phyloP scores from a whole-genome alignment of 176 grass and related monocot species.

The Rhipidocladum racemiflorum region DNA sequence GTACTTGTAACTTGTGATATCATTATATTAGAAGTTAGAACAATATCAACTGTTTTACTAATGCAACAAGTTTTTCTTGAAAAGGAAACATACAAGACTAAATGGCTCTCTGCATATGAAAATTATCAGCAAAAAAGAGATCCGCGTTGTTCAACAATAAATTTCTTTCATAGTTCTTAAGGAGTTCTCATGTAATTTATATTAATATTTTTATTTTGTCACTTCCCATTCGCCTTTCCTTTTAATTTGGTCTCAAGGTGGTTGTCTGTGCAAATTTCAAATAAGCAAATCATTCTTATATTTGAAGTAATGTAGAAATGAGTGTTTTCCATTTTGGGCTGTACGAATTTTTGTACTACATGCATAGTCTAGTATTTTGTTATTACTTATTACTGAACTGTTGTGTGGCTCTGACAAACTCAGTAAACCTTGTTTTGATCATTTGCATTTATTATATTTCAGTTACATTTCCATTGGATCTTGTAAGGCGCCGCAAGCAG shows the following conservation, averaged over 20 bases:
- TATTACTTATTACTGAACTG: not conserved
- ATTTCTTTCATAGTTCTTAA: not conserved
- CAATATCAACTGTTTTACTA: not conserved
- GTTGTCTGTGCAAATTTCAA: not conserved
- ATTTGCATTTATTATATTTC: constrained; percentile 19
- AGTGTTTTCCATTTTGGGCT: not conserved
- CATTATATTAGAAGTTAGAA: not conserved
- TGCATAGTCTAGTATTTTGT: not conserved
- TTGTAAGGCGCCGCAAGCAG: constrained; percentile 86
- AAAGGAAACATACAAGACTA: not conserved
- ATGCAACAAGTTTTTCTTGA: not conserved
- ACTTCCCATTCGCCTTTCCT: not conserved
- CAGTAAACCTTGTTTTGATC: constrained; percentile 3
- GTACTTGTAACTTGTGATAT: not conserved
- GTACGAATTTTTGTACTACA: not conserved
- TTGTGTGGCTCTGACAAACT: not conserved
- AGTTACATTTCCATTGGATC: constrained; percentile 92
- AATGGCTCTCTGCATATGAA: not conserved
- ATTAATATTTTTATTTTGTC: not conserved
- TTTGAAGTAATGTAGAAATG: constrained; percentile 8
- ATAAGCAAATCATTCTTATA: not conserved
- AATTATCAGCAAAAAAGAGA: not conserved
- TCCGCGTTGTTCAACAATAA: not conserved
- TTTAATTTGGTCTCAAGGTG: not conserved
- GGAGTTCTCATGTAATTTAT: not conserved